Conservation (phyloP, 2,329 filamentous ascomycete genomes). For the Lasiodiplodia citricola region DNA sequence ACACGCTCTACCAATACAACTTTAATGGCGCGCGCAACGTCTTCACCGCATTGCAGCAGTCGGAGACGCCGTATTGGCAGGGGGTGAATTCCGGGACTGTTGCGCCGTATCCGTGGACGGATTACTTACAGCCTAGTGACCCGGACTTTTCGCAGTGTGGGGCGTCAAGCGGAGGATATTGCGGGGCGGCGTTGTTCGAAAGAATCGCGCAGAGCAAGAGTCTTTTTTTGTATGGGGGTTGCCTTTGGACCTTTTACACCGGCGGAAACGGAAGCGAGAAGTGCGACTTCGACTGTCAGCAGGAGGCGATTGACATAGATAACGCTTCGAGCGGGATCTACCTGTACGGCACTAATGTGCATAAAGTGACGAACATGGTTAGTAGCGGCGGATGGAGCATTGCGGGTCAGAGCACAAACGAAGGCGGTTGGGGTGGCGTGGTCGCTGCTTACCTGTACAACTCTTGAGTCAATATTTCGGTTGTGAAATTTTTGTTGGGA, state of each 20-base stretch:
- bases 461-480: conserved; percentile 19
- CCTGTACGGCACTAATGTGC: conserved; percentile 23
- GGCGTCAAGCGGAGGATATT: conserved; percentile 25
- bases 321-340: background rate
- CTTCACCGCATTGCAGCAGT: conserved; percentile 58
- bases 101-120: conserved; percentile 50
- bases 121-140: conserved; percentile 39
- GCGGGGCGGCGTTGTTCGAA: conserved; percentile 25
- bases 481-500: conserved; percentile 12
- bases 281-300: conserved; percentile 11
- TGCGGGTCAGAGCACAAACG: conserved; percentile 3
- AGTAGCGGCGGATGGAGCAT: conserved; percentile 1
- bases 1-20: conserved; percentile 60
- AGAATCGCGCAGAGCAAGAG: background rate
- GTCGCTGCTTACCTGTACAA: conserved; percentile 26
- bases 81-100: conserved; percentile 31
- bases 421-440: conserved; percentile 26
- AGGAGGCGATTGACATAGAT: conserved; percentile 10
- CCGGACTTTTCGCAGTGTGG: conserved; percentile 37
- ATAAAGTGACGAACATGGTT: conserved; percentile 23
- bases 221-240: conserved; percentile 23
- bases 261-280: background rate
- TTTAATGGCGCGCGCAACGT: conserved; percentile 57
- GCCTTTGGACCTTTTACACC: conserved; percentile 25
- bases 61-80: conserved; percentile 60